Percentiles rank a stretch among this genome's conserved stretches.
phyloP scores from a whole-genome alignment of 352 stramenopile species.

The Phytopythium vexans region DNA sequence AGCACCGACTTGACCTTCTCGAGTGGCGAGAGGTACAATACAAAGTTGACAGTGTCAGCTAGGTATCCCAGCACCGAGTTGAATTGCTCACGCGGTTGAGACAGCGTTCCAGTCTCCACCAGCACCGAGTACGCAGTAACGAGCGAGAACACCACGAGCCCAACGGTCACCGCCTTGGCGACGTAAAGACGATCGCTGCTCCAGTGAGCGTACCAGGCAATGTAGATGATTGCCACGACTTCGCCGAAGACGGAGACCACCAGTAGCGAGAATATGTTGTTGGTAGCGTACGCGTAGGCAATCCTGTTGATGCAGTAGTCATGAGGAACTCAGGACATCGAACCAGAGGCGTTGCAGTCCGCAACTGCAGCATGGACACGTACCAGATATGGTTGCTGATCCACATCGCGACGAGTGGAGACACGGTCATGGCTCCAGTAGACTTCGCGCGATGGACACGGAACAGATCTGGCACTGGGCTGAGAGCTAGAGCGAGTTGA shows the following conservation, averaged over 20 bases:
- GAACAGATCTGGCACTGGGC: slow-evolving; percentile 26
- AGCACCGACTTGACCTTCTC: slow-evolving; percentile 25
- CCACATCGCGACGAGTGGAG: slow-evolving; percentile 37
- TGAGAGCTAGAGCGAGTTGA: slow-evolving; percentile 10
- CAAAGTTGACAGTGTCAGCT: slow-evolving; percentile 2
- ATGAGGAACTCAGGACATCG: no score
- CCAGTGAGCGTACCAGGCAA: slow-evolving; percentile 25
- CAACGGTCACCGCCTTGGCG: neutral
- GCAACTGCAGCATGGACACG: neutral
- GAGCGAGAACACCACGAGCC: slow-evolving; percentile 1
- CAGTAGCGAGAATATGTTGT: slow-evolving; percentile 28
- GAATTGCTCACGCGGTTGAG: neutral
- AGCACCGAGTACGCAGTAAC: slow-evolving; percentile 1
- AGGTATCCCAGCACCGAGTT: slow-evolving; percentile 1
- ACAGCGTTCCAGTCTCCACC: slow-evolving; percentile 1
- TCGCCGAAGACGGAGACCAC: slow-evolving; percentile 23
- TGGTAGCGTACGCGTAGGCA: slow-evolving; percentile 4
- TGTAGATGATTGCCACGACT: slow-evolving; percentile 28
- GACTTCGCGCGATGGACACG: slow-evolving; percentile 13
- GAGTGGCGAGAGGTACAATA: slow-evolving; percentile 27
- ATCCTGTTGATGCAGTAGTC: neutral
- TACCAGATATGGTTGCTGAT: slow-evolving; percentile 41
- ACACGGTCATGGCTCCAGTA: slow-evolving; percentile 24
- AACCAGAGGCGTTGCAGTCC: no score
- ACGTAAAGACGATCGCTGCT: slow-evolving; percentile 19